Conservation (phyloP, 75 land plant species). For the Pseudotsuga menziesii region DNA sequence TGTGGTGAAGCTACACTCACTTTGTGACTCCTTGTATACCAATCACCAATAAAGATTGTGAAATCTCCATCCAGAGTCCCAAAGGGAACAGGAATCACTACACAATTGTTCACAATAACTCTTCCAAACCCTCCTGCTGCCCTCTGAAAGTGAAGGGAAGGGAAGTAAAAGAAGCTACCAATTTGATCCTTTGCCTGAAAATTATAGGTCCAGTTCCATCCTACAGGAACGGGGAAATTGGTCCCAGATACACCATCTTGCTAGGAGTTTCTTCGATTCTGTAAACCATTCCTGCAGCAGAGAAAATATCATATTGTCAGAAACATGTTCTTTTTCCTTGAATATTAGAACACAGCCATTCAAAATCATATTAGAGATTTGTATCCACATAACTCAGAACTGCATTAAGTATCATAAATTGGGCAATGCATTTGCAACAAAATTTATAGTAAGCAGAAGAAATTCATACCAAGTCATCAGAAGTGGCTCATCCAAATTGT, state of each 20-base stretch:
- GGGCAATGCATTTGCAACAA: too few relatives aligned
- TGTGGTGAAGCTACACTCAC: constrained; percentile 20
- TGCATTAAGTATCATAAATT: too few relatives aligned
- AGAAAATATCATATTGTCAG: too few relatives aligned
- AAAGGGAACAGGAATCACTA: constrained; percentile 72
- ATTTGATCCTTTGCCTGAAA: constrained; percentile 93
- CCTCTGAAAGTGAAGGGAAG: constrained; percentile 64
- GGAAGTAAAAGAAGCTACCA: constrained; percentile 87
- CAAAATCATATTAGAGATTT: too few relatives aligned
- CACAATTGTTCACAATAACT: constrained; percentile 48
- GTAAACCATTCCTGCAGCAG: constrained; percentile 59
- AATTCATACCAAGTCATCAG: constrained; percentile 62
- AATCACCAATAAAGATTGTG: constrained; percentile 71
- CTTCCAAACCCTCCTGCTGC: constrained; percentile 89
- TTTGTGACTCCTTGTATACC: constrained; percentile 79
- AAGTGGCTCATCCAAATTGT: constrained; percentile 69
- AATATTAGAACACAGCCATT: too few relatives aligned
- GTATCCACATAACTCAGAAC: too few relatives aligned
- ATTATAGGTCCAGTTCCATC: constrained; percentile 85
- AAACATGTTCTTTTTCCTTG: too few relatives aligned
- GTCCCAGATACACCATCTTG: constrained; percentile 92
- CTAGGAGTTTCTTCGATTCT: constrained; percentile 68
- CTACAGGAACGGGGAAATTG: constrained; percentile 75
- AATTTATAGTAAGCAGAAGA: too few relatives aligned
- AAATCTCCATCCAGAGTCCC: constrained; percentile 68